Evolutionary conservation across 78 protist genomes (phyloP).

Genomic region (Dictyostelium citrinum): DNA sequence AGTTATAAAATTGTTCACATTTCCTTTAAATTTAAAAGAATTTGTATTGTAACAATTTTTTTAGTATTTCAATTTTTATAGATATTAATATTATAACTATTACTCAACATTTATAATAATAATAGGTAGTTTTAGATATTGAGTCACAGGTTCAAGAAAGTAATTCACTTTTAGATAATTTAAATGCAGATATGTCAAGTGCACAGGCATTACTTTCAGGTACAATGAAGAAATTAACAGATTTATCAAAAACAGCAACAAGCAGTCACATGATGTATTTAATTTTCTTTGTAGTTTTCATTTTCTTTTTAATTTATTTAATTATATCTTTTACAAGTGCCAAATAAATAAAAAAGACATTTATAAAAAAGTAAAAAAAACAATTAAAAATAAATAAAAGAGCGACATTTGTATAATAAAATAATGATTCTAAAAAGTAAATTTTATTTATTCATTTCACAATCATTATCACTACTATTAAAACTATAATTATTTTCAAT

Average conservation of each 20-base stretch:
- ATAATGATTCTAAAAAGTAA: no score
- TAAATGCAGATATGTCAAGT: slow-evolving; percentile 14
- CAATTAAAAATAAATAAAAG: neutral
- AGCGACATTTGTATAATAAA: neutral
- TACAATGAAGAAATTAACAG: slow-evolving; percentile 57
- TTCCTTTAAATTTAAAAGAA: no score
- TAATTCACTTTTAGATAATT: slow-evolving; percentile 41
- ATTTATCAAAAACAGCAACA: slow-evolving; percentile 65
- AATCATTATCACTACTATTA: neutral
- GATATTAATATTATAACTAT: no score
- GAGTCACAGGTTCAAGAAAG: slow-evolving; percentile 74
- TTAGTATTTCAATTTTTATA: no score
- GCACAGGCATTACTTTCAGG: slow-evolving; percentile 47
- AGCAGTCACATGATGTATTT: slow-evolving; percentile 57
- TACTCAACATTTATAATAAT: no score
- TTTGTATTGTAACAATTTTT: no score
- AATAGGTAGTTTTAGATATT: slow-evolving; percentile 58
- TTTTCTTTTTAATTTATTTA: slow-evolving; percentile 28
- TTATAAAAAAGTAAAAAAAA: neutral
- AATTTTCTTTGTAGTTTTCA: slow-evolving; percentile 44
- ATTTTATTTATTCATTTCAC: neutral
- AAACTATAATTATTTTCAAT: neutral
- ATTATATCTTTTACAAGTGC: neutral
- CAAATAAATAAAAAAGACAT: neutral
- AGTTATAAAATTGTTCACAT: no score